A percentile compares a stretch with the other conserved stretches of the same genome.
phyloP scores from a whole-genome alignment of 257 asterid species.

The Catharanthus roseus region DNA sequence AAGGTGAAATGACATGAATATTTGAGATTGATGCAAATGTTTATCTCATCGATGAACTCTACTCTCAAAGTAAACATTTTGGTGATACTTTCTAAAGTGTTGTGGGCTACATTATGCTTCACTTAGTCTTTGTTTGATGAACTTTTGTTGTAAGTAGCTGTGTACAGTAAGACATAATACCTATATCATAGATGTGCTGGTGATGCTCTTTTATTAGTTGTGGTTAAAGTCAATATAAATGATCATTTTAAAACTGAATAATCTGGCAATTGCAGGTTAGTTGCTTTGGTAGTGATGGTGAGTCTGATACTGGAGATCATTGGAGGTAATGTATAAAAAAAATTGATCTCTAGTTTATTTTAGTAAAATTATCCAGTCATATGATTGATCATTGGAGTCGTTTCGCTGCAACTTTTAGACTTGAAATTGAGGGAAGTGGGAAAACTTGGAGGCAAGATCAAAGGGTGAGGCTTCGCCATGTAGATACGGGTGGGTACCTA shows the following conservation, averaged over 20 bases:
- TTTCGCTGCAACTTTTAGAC: conserved; percentile 28
- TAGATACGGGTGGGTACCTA: conserved; percentile 84
- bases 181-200: neutral
- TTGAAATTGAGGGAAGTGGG: conserved; percentile 93
- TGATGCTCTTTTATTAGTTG: neutral
- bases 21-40: neutral
- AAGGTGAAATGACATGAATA: neutral
- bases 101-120: neutral
- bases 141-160: neutral
- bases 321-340: conserved; percentile 58
- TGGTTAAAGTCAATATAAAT: neutral
- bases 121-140: neutral
- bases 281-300: conserved; percentile 81
- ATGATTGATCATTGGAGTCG: neutral
- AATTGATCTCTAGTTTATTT: neutral
- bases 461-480: conserved; percentile 78
- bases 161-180: neutral
- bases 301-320: conserved; percentile 87
- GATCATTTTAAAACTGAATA: neutral
- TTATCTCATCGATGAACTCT: neutral
- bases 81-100: neutral
- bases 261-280: conserved; percentile 56
- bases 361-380: neutral
- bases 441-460: conserved; percentile 99
- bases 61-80: neutral